These are phyloP conservation scores for Cicer arietinum DNA, from an alignment of 306 rosid genomes.

Conservation along the genomic window DNA sequence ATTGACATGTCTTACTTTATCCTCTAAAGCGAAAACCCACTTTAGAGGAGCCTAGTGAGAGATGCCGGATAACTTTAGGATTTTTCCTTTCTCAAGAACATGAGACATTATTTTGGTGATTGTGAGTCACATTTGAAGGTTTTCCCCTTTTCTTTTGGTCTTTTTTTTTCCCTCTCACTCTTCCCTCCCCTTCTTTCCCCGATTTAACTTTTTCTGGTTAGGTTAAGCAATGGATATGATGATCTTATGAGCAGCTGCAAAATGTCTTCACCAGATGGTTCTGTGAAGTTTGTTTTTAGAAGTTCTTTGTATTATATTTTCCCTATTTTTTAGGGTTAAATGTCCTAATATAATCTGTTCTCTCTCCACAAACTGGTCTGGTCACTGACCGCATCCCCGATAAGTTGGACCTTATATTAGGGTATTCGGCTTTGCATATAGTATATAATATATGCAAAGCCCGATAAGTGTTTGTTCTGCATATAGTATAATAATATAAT, in stretches of 20 bases:
- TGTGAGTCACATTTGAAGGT: slow-evolving; percentile 26
- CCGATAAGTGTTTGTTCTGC: neutral
- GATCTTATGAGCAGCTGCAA: slow-evolving; percentile 58
- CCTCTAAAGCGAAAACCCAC: neutral
- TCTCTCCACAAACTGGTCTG: slow-evolving; percentile 31
- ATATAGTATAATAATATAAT: neutral
- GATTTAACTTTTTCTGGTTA: slow-evolving; percentile 36
- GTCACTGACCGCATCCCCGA: neutral
- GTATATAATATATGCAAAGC: neutral
- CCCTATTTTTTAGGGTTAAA: neutral
- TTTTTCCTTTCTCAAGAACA: slow-evolving; percentile 5
- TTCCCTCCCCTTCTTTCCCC: neutral
- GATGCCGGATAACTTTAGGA: slow-evolving; percentile 16
- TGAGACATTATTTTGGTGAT: slow-evolving; percentile 21
- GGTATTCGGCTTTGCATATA: neutral
- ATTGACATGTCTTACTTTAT: neutral
- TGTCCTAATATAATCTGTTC: slow-evolving; percentile 5
- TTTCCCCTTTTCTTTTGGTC: neutral
- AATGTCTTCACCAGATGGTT: slow-evolving; percentile 49
- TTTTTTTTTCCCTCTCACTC: neutral
- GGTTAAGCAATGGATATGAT: slow-evolving; percentile 60
- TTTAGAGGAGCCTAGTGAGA: slow-evolving; percentile 15
- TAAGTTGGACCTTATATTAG: slow-evolving; percentile 15
- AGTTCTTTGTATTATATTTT: slow-evolving; percentile 20
- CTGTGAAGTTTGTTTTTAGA: slow-evolving; percentile 49